Conservation (phyloP, 2,329 filamentous ascomycete genomes). For the Emergomyces pasteurianus region DNA sequence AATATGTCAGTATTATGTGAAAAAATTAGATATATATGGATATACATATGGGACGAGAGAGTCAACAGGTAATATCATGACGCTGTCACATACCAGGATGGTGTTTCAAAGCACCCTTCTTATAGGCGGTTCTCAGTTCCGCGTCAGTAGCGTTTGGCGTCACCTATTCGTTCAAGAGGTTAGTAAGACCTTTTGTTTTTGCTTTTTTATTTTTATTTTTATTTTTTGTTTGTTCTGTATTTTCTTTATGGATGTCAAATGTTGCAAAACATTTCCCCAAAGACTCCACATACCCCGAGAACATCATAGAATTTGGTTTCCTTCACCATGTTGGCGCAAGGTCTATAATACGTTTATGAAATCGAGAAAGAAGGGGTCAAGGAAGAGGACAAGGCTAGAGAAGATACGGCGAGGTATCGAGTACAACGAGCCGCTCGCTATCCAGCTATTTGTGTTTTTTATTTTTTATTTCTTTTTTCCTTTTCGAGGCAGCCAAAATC, state of each 20-base stretch:
- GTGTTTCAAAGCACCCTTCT: conserved; percentile 77
- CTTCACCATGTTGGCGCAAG: conserved; percentile 36
- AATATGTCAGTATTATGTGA: neutral
- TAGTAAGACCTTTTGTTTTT: neutral
- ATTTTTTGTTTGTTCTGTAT: too few relatives aligned
- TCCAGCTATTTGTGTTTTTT: neutral
- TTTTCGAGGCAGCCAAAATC: neutral
- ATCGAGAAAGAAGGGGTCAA: conserved; percentile 11
- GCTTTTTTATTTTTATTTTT: too few relatives aligned
- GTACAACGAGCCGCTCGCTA: neutral
- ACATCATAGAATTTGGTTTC: conserved; percentile 39
- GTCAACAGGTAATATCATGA: neutral
- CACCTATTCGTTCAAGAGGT: conserved; percentile 43
- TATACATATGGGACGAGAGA: neutral
- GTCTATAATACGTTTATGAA: conserved; percentile 7
- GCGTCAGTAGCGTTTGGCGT: conserved; percentile 66
- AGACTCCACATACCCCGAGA: conserved; percentile 32
- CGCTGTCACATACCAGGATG: conserved; percentile 64
- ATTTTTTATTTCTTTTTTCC: neutral
- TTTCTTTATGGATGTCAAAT: too few relatives aligned
- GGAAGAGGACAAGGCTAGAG: conserved; percentile 5
- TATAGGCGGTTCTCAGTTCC: conserved; percentile 89
- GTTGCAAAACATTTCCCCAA: too few relatives aligned
- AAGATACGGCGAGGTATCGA: neutral
- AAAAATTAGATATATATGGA: conserved; percentile 10